phyloP scores from a whole-genome alignment of 177 flowering plant genomes.

The Vitis hybrid region DNA sequence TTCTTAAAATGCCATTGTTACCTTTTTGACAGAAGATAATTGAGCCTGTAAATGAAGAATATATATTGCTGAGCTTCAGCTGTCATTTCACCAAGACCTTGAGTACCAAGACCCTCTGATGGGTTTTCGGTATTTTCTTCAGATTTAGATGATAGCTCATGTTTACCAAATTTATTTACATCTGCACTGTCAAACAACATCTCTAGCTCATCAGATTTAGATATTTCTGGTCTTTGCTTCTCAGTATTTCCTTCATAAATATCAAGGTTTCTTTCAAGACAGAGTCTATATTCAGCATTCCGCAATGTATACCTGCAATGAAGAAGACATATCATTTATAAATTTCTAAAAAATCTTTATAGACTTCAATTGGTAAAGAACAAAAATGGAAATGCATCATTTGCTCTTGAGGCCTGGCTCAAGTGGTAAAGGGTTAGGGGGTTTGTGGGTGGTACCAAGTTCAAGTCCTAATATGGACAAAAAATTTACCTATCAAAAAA shows the following conservation, averaged over 20 bases:
- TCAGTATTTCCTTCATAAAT: constrained; percentile 36
- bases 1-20: constrained; percentile 10
- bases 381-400: not conserved
- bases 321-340: constrained; percentile 1
- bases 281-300: constrained; percentile 86
- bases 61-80: constrained; percentile 52
- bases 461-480: no score
- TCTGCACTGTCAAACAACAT: constrained; percentile 23
- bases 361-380: not conserved
- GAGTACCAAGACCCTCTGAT: constrained; percentile 23
- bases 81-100: constrained; percentile 62
- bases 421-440: not conserved
- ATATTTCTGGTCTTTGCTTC: constrained; percentile 27
- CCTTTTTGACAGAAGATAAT: constrained; percentile 68
- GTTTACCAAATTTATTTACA: constrained; percentile 13
- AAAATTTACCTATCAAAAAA: no score
- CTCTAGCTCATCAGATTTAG: constrained; percentile 29
- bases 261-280: constrained; percentile 74
- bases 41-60: constrained; percentile 57
- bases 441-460: no score
- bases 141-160: constrained; percentile 23
- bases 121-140: constrained; percentile 20
- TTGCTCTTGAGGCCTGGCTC: no score
- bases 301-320: constrained; percentile 65
- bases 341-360: not conserved